Evolutionary conservation across 2,329 filamentous ascomycete species (phyloP), one percentile per base, ranked within the genome.

Genomic region (Verticillium alfalfae): DNA sequence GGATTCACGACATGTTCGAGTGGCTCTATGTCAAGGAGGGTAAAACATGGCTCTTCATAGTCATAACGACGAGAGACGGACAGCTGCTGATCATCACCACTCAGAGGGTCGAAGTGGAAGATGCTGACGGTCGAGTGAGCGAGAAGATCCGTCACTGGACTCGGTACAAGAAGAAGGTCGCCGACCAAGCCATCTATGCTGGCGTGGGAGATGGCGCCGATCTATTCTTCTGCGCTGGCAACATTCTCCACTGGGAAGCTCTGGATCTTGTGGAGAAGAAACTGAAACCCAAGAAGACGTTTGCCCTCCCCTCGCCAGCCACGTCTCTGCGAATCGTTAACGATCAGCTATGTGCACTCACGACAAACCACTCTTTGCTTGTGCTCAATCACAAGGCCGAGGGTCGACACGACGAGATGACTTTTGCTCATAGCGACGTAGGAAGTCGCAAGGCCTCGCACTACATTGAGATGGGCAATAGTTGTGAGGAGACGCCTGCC

Each of bases 11-110:
- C 1, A 71, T 93, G 8, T 72, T 82, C 1, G 86, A 91, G 64
- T 93, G 90, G 90, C 71, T 78, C 5, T 86, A 84, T 64, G 74
- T 77, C 37, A 83, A 84, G 61, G 79, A 84, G 41, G 79, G 78
- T n/a, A 84, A 82, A 61, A 79, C 74, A 0, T 89, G 88, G 72
- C 79, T 83, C 1, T 89, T 87, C 68, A 77, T 92, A 37, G 78
- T 91, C 15, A 80, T 90, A 12, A 80, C 84, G 4, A 85, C 84
- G 0, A 78, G 78, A 37, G 74, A 75, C 10, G 86, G 86, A 1
- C 76, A 80, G 5, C 73, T 90, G 13, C 68, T 87, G 22, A 78
- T 90, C 8, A 78, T 88, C 61, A 65, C 36, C 57, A 69, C 37
- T 63, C 65, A 22, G 56, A 60, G 6, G 45, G 56, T 16, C 66